phyloP scores from a whole-genome alignment of 106 monocot species.

The Dendrobium huoshanense region DNA sequence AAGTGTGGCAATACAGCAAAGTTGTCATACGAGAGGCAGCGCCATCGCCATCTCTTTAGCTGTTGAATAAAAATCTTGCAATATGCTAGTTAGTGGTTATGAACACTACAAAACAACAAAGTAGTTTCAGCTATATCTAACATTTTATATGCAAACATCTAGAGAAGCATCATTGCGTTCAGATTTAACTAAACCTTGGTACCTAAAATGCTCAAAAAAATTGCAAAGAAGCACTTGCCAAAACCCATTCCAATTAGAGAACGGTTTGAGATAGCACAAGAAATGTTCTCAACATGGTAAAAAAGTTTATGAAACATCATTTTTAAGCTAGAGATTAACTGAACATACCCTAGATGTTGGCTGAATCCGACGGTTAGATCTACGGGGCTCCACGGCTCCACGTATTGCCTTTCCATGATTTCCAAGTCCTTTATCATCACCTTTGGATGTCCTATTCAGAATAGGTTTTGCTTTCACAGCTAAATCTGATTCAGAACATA shows the following conservation, averaged over 20 bases:
- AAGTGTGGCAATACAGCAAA: too few species aligned
- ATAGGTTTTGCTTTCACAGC: conserved; percentile 30
- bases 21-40: too few species aligned
- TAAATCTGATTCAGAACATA: conserved; percentile 4
- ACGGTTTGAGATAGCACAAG: not conserved
- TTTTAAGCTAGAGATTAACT: not conserved
- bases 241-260: not conserved
- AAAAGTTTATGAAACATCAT: not conserved
- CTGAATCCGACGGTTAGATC: conserved; percentile 83
- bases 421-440: conserved; percentile 27
- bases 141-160: too few species aligned
- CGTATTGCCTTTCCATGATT: conserved; percentile 15
- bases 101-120: too few species aligned
- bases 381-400: conserved; percentile 55
- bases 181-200: not conserved
- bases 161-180: too few species aligned
- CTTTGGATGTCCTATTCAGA: conserved; percentile 22
- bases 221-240: not conserved
- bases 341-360: conserved; percentile 81
- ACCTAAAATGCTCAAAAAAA: not conserved
- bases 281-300: not conserved
- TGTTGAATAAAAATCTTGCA: too few species aligned
- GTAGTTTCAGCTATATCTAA: too few species aligned
- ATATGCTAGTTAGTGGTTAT: too few species aligned
- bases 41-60: too few species aligned